Evolutionary conservation across 352 stramenopile genomes (phyloP).

Genomic region (Peronosclerospora sorghi): DNA sequence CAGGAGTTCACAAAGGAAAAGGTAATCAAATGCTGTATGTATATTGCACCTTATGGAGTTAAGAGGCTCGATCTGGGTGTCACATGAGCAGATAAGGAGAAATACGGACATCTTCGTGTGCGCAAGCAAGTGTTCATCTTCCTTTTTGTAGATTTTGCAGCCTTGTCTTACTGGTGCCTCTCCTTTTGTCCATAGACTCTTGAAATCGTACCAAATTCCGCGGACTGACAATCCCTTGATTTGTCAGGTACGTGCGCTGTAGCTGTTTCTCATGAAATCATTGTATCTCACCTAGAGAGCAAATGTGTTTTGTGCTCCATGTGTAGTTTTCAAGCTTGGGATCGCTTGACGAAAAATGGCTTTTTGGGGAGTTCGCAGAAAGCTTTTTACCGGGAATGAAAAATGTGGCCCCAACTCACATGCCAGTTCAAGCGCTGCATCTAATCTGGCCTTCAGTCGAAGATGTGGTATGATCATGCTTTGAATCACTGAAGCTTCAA

Average conservation of each 20-base stretch:
- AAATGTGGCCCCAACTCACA: constrained; percentile 14
- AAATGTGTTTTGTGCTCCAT: too few species aligned
- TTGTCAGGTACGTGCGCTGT: constrained; percentile 31
- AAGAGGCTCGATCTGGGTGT: not conserved
- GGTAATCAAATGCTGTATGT: constrained; percentile 16
- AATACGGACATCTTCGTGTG: constrained; percentile 69
- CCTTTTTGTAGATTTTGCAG: not conserved
- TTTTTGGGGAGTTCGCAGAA: constrained; percentile 59
- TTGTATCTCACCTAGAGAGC: not conserved
- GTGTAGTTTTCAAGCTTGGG: constrained; percentile 70
- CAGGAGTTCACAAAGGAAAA: constrained; percentile 56
- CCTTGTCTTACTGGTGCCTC: constrained; percentile 1
- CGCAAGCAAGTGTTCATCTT: constrained; percentile 27
- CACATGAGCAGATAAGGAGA: constrained; percentile 56
- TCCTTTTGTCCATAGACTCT: constrained; percentile 20
- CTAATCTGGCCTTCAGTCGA: constrained; percentile 75
- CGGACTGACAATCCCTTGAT: constrained; percentile 53
- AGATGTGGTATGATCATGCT: constrained; percentile 42
- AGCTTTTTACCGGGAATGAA: constrained; percentile 47
- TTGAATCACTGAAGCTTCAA: not conserved
- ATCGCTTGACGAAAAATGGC: constrained; percentile 74
- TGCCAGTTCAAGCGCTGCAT: constrained; percentile 49
- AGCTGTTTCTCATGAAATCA: not conserved
- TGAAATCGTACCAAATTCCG: constrained; percentile 37
- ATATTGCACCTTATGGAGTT: not conserved